phyloP scores from a whole-genome alignment of 2,329 filamentous ascomycete genomes.

The Venturia pyrina region DNA sequence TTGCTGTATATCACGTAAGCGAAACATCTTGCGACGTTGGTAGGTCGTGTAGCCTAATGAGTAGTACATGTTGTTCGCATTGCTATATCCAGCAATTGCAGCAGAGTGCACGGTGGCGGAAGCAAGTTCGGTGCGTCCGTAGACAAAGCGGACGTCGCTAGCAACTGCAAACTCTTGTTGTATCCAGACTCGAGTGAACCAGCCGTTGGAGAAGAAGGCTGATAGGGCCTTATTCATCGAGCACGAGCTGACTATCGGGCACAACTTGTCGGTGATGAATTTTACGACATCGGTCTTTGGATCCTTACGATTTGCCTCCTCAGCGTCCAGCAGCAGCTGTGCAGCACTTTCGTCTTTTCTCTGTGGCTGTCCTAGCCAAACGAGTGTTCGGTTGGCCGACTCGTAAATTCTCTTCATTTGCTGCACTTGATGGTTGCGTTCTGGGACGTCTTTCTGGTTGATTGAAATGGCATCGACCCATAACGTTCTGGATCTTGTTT shows the following conservation, averaged over 20 bases:
- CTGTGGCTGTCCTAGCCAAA: slow-evolving; percentile 13
- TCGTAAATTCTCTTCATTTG: slow-evolving; percentile 16
- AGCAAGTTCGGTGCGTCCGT: neutral
- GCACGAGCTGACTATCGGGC: neutral
- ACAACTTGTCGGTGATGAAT: neutral
- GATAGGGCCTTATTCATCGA: neutral
- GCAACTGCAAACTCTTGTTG: slow-evolving; percentile 1
- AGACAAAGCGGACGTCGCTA: neutral
- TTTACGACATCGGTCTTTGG: neutral
- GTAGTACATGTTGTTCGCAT: neutral
- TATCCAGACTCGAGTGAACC: slow-evolving; percentile 1
- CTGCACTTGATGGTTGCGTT: slow-evolving; percentile 16
- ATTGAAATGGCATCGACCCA: slow-evolving; percentile 20
- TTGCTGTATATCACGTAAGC: neutral
- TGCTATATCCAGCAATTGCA: neutral
- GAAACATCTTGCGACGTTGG: neutral
- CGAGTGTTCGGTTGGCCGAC: slow-evolving; percentile 18
- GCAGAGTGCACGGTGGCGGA: neutral
- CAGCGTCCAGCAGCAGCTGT: neutral
- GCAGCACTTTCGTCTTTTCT: neutral
- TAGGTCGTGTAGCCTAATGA: neutral
- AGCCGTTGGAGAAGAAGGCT: neutral
- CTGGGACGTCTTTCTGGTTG: slow-evolving; percentile 17
- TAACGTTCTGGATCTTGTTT: neutral
- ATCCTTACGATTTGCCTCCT: neutral